phyloP scores from a whole-genome alignment of 2,329 filamentous ascomycete species.

The Amesomyces nigricolor region DNA sequence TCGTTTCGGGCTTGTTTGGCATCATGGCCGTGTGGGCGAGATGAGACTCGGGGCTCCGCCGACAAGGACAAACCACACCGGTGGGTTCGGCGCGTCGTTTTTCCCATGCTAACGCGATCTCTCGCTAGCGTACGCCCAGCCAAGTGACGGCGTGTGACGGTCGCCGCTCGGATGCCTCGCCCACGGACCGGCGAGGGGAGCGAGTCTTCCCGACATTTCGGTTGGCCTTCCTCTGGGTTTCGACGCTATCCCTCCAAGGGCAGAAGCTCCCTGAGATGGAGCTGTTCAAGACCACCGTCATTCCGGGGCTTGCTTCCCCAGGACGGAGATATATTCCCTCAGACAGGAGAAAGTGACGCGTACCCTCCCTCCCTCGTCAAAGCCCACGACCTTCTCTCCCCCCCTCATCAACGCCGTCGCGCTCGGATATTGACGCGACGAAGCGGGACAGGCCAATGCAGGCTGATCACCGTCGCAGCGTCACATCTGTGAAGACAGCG shows the following conservation, averaged over 20 bases:
- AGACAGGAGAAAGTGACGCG: background rate
- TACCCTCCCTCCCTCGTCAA: conserved; percentile 1
- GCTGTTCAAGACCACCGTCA: no score
- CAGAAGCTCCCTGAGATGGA: no score
- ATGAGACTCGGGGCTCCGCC: background rate
- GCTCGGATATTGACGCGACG: no score
- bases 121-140: background rate
- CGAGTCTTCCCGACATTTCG: no score
- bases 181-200: background rate
- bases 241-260: no score
- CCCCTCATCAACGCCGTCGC: background rate
- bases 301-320: background rate
- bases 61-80: conserved; percentile 12
- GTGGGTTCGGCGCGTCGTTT: conserved; percentile 12
- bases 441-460: conserved; percentile 1
- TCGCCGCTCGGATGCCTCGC: background rate
- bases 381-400: background rate
- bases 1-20: background rate
- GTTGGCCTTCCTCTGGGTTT: no score
- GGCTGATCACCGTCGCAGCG: conserved; percentile 13
- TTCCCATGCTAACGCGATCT: background rate
- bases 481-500: conserved; percentile 7
- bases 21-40: background rate
- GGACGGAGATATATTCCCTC: background rate
- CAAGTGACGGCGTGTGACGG: background rate